Evolutionary conservation across 2,329 filamentous ascomycete species (phyloP).

Genomic region (Aureobasidium namibiae): DNA sequence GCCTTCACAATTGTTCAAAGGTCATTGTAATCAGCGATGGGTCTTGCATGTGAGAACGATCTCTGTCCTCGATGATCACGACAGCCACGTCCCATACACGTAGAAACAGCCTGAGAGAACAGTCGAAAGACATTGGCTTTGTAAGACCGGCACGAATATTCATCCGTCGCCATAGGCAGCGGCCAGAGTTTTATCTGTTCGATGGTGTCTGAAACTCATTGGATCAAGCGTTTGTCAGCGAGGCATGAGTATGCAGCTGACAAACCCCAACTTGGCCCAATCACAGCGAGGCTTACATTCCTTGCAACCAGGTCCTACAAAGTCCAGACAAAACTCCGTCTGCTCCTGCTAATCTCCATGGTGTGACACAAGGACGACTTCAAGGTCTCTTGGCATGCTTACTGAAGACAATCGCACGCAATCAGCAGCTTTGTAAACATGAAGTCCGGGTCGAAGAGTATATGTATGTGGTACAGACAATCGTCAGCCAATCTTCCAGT

Average conservation of each 20-base stretch:
- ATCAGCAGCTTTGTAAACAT: neutral
- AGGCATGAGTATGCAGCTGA: neutral
- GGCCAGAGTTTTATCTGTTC: neutral
- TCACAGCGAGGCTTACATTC: neutral
- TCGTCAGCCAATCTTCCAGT: neutral
- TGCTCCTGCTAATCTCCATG: neutral
- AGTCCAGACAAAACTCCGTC: neutral
- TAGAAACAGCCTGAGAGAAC: neutral
- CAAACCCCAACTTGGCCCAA: slow-evolving; percentile 4
- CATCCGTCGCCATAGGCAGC: neutral
- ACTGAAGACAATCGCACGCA: slow-evolving; percentile 5
- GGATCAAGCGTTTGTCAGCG: slow-evolving; percentile 6
- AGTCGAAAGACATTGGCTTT: neutral
- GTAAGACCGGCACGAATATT: slow-evolving; percentile 6
- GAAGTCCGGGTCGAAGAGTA: neutral
- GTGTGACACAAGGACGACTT: neutral
- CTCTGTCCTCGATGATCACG: no score
- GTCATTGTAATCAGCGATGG: no score
- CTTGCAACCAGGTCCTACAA: neutral
- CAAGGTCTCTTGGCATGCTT: neutral
- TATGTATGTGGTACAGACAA: neutral
- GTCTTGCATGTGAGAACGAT: no score
- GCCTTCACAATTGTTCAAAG: no score
- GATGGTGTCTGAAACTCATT: neutral
- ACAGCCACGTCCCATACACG: no score